Evolutionary conservation across 2,329 filamentous ascomycete species (phyloP).

Genomic region (Penicillium sp.): DNA sequence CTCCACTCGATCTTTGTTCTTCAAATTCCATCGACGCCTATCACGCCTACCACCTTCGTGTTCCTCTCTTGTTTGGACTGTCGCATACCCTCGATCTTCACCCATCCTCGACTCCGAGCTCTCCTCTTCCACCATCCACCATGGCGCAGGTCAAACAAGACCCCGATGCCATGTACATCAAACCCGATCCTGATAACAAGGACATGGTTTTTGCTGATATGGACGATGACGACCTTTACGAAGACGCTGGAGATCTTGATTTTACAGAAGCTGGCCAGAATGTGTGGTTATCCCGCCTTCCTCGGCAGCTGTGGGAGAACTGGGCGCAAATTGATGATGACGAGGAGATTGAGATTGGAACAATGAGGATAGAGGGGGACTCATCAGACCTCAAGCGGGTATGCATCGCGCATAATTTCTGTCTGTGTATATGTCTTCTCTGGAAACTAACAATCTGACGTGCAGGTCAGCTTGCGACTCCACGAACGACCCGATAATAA

Average conservation of each 20-base stretch:
- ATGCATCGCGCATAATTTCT: conserved; percentile 6
- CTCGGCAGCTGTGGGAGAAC: conserved; percentile 76
- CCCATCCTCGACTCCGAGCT: conserved; percentile 9
- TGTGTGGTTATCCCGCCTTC: conserved; percentile 74
- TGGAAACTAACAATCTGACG: conserved; percentile 28
- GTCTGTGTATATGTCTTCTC: not conserved
- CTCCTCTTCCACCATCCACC: not conserved
- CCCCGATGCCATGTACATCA: conserved; percentile 42
- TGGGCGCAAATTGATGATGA: conserved; percentile 78
- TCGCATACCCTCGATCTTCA: not conserved
- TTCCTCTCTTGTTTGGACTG: not conserved
- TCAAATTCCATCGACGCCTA: not conserved
- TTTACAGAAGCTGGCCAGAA: conserved; percentile 52
- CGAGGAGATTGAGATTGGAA: conserved; percentile 79
- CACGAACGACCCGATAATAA: conserved; percentile 67
- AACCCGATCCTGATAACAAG: conserved; percentile 43
- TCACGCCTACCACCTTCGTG: not conserved
- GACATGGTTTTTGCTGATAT: conserved; percentile 35
- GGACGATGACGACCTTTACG: conserved; percentile 69
- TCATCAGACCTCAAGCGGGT: conserved; percentile 55
- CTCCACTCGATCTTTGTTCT: not conserved
- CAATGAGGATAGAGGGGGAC: conserved; percentile 61
- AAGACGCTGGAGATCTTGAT: conserved; percentile 66
- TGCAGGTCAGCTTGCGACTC: conserved; percentile 70
- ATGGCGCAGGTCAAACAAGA: conserved; percentile 44